These are phyloP conservation scores for Cucumis melo DNA, from an alignment of 306 rosid species.

Conservation along the genomic window DNA sequence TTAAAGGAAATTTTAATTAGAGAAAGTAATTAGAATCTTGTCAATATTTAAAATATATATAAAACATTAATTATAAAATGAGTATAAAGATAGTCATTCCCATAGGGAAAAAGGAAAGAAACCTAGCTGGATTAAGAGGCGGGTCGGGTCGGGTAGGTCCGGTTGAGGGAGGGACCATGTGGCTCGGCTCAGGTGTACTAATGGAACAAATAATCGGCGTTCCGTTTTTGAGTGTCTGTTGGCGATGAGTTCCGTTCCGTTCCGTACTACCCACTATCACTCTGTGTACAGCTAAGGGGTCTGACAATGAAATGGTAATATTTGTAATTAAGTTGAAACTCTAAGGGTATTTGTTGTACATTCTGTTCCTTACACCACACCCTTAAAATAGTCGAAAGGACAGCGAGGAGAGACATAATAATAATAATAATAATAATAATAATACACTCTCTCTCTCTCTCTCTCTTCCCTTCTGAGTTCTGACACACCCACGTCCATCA, in stretches of 20 bases:
- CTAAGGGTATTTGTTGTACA: neutral
- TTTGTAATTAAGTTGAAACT: neutral
- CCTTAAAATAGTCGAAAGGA: slow-evolving; percentile 33
- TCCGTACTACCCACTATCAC: slow-evolving; percentile 27
- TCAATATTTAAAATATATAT: too few species aligned
- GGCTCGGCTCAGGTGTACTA: neutral
- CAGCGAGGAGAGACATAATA: slow-evolving; percentile 22
- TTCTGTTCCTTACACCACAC: slow-evolving; percentile 2
- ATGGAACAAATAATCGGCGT: neutral
- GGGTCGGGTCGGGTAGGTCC: neutral
- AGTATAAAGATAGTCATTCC: too few species aligned
- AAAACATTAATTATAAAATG: too few species aligned
- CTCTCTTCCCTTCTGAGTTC: slow-evolving; percentile 6
- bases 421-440: slow-evolving; percentile 22
- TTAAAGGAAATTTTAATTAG: too few species aligned
- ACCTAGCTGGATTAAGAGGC: neutral
- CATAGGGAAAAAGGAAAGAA: neutral
- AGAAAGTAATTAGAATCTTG: too few species aligned
- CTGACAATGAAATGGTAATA: slow-evolving; percentile 1
- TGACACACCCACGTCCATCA: slow-evolving; percentile 40
- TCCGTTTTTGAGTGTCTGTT: too few species aligned
- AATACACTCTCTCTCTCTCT: slow-evolving; percentile 29
- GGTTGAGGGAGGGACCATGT: neutral
- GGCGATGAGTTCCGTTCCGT: slow-evolving; percentile 19
- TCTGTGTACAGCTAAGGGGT: neutral